Evolutionary conservation across 73 alveolate species (phyloP).

Genomic region (Paramecium biaurelia): DNA sequence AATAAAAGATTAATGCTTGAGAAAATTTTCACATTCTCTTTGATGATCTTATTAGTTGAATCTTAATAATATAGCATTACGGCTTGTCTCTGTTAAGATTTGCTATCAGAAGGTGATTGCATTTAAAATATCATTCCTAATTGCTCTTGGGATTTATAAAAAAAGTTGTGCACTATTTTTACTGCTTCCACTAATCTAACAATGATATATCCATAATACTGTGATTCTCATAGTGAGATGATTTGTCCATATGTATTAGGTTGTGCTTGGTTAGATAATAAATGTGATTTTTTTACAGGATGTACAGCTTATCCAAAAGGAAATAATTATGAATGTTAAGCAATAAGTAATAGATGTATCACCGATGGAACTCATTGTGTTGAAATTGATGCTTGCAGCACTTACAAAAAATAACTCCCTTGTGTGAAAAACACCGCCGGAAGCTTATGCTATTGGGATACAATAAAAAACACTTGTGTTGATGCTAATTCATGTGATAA

Average conservation of each 20-base stretch:
- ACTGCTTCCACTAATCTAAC: too few species aligned
- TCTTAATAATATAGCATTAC: too few species aligned
- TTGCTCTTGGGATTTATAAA: too few species aligned
- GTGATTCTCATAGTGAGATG: not conserved
- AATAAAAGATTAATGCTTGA: too few species aligned
- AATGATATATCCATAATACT: too few species aligned
- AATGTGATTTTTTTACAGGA: not conserved
- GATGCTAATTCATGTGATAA: not conserved
- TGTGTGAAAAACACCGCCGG: not conserved
- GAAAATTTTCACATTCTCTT: too few species aligned
- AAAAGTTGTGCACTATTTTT: too few species aligned
- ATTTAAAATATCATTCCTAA: too few species aligned
- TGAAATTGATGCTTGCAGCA: not conserved
- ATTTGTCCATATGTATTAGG: not conserved
- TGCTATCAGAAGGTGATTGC: too few species aligned
- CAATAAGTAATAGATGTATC: not conserved
- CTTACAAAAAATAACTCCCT: not conserved
- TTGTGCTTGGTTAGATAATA: not conserved
- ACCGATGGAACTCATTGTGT: not conserved
- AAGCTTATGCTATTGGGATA: not conserved
- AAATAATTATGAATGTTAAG: not conserved
- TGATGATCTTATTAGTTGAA: too few species aligned
- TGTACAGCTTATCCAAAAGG: not conserved
- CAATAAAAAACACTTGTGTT: not conserved
- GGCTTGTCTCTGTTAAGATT: too few species aligned